These are phyloP conservation scores for Trametes sp. DNA, from an alignment of 1,284 basidiomycete species.

Conservation along the genomic window DNA sequence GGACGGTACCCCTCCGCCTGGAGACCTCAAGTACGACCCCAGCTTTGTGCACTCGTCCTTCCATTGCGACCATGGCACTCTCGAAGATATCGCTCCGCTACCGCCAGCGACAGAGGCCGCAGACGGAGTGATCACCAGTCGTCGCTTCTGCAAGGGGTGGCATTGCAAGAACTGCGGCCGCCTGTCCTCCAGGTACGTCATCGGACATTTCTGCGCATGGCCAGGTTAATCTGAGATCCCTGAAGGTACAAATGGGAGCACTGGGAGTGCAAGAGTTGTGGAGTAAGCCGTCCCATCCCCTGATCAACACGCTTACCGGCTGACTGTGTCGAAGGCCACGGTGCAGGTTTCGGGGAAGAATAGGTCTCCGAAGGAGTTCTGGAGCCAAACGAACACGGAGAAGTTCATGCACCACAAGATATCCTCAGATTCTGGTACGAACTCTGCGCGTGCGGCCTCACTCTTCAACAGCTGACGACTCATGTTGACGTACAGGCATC, in stretches of 20 bases:
- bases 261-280: slow-evolving; percentile 70
- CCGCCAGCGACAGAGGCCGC: slow-evolving; percentile 40
- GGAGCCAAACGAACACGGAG: slow-evolving; percentile 37
- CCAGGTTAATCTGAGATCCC: not conserved
- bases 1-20: slow-evolving; percentile 40
- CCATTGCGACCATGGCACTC: slow-evolving; percentile 27
- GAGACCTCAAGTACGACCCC: slow-evolving; percentile 52
- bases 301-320: not conserved
- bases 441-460: not conserved
- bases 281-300: slow-evolving; percentile 44
- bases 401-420: slow-evolving; percentile 31
- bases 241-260: slow-evolving; percentile 72
- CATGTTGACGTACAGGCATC: slow-evolving; percentile 23
- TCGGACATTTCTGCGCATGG: not conserved
- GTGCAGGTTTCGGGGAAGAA: slow-evolving; percentile 40
- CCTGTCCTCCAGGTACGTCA: slow-evolving; percentile 69
- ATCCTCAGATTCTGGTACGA: slow-evolving; percentile 35
- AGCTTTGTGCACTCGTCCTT: slow-evolving; percentile 52
- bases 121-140: slow-evolving; percentile 54
- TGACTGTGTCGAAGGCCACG: slow-evolving; percentile 29
- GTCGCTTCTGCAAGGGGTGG: slow-evolving; percentile 69
- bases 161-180: slow-evolving; percentile 74
- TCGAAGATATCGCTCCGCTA: slow-evolving; percentile 44
- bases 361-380: slow-evolving; percentile 51
- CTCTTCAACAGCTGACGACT: not conserved